Base-by-base conservation (phyloP, 345 rosid species). In the Viola odorata region DNA sequence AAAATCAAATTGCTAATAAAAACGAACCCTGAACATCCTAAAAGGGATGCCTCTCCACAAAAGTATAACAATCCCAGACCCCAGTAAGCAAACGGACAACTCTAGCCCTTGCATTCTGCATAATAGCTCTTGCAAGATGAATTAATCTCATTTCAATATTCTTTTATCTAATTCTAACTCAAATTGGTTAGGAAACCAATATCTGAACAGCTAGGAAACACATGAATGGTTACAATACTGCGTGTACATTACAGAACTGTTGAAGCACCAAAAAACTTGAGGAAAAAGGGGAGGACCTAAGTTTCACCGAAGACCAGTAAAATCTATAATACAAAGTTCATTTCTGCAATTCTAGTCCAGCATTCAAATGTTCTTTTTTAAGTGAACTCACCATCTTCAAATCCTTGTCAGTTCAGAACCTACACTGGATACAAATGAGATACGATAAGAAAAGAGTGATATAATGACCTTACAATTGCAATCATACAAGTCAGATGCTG, bases 281-380 rank as follows among this genome's bases (percentile, higher is more conserved):
- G 57, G 50, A 38, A 51, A 40, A 67, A 62, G 36, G 57, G 23
- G 64, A 60, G 37, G 12, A 41, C 41, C 41, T 16, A 66, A 55
- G 63, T 57, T 65, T 62, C 51, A 50, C 63, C 63, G 41, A 63
- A 66, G 62, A 60, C 62, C 69, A 63, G n/a, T n/a, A 10, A 41
- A 68, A 55, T 47, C 62, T 68, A 78, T 73, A 63, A 76, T 75
- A 81, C 85, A 81, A 66, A 66, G 64, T 76, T 64, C 72, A 41
- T 69, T 69, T 53, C 45, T 14, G 64, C 54, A 41, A 16, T 61
- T 62, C 58, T 73, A 71, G 76, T 69, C 81, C 73, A 61, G 62
- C 61, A 73, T 67, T 45, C 64, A 62, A 68, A 65, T 51, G 53
- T 66, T 49, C 58, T 42, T 66, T 62, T 52, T 47, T 49, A n/a